These are phyloP conservation scores for Pouteria glomerata DNA, from an alignment of 148 eudicot species.

Conservation along the genomic window DNA sequence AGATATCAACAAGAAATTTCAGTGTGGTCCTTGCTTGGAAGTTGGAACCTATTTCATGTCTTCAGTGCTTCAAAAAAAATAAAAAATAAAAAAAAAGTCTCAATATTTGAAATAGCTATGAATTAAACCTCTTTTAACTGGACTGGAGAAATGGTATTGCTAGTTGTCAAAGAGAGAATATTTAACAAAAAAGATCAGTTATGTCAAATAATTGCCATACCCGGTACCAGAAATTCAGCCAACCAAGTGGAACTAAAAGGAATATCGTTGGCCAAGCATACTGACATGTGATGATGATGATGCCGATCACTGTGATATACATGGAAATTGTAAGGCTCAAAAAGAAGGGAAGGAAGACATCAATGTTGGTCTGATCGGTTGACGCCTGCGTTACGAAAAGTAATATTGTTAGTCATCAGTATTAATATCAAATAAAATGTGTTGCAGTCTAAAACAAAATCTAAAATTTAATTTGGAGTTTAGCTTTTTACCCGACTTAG, in stretches of 20 bases:
- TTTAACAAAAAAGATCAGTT: neutral
- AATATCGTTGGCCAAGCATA: conserved; percentile 88
- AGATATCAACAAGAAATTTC: neutral
- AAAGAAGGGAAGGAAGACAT: conserved; percentile 65
- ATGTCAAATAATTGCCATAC: conserved; percentile 27
- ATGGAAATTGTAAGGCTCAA: conserved; percentile 53
- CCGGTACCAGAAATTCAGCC: conserved; percentile 93
- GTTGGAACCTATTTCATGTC: neutral
- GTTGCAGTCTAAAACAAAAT: neutral
- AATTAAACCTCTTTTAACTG: too few relatives aligned
- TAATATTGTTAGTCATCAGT: neutral
- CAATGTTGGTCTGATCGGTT: conserved; percentile 79
- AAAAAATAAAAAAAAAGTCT: too few relatives aligned
- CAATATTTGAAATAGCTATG: neutral
- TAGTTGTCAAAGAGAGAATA: neutral
- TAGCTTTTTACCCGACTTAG: conserved; percentile 70
- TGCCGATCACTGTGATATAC: conserved; percentile 64
- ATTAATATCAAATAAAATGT: neutral
- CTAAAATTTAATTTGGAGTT: neutral
- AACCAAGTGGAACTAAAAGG: conserved; percentile 77
- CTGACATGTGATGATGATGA: conserved; percentile 84
- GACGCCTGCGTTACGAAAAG: conserved; percentile 60
- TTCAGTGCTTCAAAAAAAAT: too few relatives aligned
- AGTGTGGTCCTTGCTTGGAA: neutral
- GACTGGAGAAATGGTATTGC: too few relatives aligned